Evolutionary conservation across 176 grass and related monocot species (phyloP), one percentile per base, ranked within the genome.

Genomic region (Raddia guianensis): DNA sequence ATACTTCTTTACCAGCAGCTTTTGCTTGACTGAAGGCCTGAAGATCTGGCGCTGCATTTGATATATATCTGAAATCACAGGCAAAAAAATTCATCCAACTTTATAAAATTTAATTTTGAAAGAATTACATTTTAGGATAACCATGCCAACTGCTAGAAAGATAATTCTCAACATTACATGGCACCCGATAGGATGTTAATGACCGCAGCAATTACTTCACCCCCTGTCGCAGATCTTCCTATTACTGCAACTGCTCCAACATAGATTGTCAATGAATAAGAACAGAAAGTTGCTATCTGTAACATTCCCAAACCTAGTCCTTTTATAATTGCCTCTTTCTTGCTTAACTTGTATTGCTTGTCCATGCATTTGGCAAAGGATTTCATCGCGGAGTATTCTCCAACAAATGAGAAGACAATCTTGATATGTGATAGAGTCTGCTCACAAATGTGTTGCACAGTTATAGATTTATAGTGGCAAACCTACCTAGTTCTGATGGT

Each of bases 161-260:
- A 84, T 59, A 47, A 8, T 72, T 78, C 6, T 73, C 12, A 53
- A 34, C 71, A 77, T 68, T 93, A 93, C 87, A 93, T 93, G 62
- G 91, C 87, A 35, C 78, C 87, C 6, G 80, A 93, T 63, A 93
- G 91, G 75, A 93, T 79, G 64, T 83, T 87, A 62, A 93, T 93
- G 45, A 87, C 75, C 2, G 91, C 91, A 1, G 91, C 91, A 59
- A 90, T 82, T 10, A 85, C 82, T 16, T 85, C 85, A 20, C 91
- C 91, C 51, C 69, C 81, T 42, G 57, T 90, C 15, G 85, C 91
- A 40, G 56, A 75, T 76, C 69, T 50, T 47, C 12, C 8, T 9
- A 52, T 80, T 32, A 93, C 91, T 5, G 82, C 87, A 60, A 71
- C 69, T 51, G 91, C 87, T 46, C 91, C 91, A 18, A 93, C 52